These are phyloP conservation scores for Diaporthe nobilis DNA, from an alignment of 2,329 filamentous ascomycete species.

Conservation along the genomic window DNA sequence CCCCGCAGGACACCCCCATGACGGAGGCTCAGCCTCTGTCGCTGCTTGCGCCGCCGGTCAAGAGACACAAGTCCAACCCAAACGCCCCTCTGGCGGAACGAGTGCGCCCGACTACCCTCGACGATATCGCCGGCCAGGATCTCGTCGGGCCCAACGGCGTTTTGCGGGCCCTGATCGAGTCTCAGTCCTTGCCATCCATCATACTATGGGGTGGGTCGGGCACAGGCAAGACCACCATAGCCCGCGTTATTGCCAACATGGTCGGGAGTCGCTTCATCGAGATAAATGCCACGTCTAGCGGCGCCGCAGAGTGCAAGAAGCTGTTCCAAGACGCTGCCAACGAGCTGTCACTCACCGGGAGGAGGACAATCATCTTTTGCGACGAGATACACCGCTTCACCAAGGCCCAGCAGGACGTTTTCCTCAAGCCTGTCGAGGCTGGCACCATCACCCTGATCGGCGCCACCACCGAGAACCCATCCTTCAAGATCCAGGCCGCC, in stretches of 20 bases:
- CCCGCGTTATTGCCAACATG: slow-evolving; percentile 86
- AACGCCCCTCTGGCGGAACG: slow-evolving; percentile 91
- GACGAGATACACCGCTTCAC: slow-evolving; percentile 96
- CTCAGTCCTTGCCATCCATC: slow-evolving; percentile 91
- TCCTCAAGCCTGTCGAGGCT: slow-evolving; percentile 90
- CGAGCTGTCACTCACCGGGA: slow-evolving; percentile 84
- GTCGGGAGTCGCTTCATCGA: slow-evolving; percentile 92
- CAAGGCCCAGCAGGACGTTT: slow-evolving; percentile 95
- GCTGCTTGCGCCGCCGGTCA: slow-evolving; percentile 59
- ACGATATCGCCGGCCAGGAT: slow-evolving; percentile 92
- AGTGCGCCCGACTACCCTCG: slow-evolving; percentile 87
- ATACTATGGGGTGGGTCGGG: slow-evolving; percentile 90
- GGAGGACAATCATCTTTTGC: slow-evolving; percentile 96
- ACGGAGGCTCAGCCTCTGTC: slow-evolving; percentile 45
- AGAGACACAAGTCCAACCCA: slow-evolving; percentile 78
- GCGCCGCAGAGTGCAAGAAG: slow-evolving; percentile 92
- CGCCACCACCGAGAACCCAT: slow-evolving; percentile 97
- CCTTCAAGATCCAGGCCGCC: slow-evolving; percentile 91
- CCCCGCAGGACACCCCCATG: slow-evolving; percentile 43
- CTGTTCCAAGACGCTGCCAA: slow-evolving; percentile 87
- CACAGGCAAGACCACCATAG: slow-evolving; percentile 92
- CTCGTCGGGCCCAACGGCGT: slow-evolving; percentile 89
- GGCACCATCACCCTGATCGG: slow-evolving; percentile 93
- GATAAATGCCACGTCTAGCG: slow-evolving; percentile 92
- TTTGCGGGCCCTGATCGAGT: slow-evolving; percentile 86